Evolutionary conservation across 768 basidiomycete species (phyloP), one percentile per base, ranked within the genome.

Genomic region (Termitomyces sp.): DNA sequence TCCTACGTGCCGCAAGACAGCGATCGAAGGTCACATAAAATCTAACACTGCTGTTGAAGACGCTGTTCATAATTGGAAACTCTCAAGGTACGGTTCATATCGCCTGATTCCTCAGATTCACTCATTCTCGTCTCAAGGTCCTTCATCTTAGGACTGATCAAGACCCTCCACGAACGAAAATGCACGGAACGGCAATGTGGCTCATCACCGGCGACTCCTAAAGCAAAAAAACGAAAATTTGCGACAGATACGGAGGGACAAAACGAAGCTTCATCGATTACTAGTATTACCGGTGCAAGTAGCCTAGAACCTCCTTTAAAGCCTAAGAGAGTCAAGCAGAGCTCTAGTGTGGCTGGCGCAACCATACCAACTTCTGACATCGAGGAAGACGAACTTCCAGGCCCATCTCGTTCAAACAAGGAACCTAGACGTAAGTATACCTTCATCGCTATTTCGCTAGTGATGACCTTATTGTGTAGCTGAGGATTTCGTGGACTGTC

Each of bases 1-100:
- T 62, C 90, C 91, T 8, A 74, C 72, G 17, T 94, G 91, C 68
- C 78, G 87, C 19, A 82, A 83, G 62, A 57, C 68, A 19, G 64
- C 79, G 0, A 76, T 75, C 12, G 89, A 91, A 66, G 77, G 76
- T 3, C 82, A 86, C 45, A 72, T 94, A 54, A 72, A 88, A 60
- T 77, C 81, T 38, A 89, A 89, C 64, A 73, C 81, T n/a, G 76
- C 72, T n/a, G 66, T 93, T 45, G 91, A 90, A 67, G 86, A 83
- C 58, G 78, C 78, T 11, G 80, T 89, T 3, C 69, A 74, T n/a
- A 75, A 82, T n/a, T 94, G 91, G 89, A 81, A 81, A 57, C 69
- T 68, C 37, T 81, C 85, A 21, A 82, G 91, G 91, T 91, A 59
- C 52, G 77, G 55, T 3, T 3, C 4, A 0, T 38, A 28, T 14